Conservation (phyloP, 352 stramenopile genomes). For the Globisporangium middletonii region DNA sequence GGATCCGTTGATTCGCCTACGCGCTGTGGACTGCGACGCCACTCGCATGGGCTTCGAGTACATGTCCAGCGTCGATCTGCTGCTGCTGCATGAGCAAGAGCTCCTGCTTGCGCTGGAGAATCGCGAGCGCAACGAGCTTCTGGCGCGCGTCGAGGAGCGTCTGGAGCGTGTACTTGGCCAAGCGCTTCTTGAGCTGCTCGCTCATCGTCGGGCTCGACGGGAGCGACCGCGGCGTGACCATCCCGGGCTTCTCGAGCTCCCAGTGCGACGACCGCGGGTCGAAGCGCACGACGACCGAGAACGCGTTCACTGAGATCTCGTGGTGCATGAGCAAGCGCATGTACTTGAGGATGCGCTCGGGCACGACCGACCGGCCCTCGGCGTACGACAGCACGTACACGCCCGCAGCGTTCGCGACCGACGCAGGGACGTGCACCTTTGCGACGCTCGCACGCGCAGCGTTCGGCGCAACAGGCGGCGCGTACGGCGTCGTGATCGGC, state of each 20-base stretch:
- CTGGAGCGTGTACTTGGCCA: conserved; percentile 73
- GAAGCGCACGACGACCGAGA: conserved; percentile 74
- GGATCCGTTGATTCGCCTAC: background rate
- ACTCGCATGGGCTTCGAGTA: background rate
- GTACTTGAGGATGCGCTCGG: conserved; percentile 78
- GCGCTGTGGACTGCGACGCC: conserved; percentile 10
- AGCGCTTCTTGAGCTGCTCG: conserved; percentile 62
- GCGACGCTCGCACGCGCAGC: background rate
- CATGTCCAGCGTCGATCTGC: background rate
- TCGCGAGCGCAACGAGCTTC: conserved; percentile 50
- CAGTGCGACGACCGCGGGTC: conserved; percentile 63
- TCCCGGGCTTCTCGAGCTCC: conserved; percentile 71
- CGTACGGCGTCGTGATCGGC: conserved; percentile 73
- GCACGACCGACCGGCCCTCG: conserved; percentile 63
- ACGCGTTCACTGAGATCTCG: conserved; percentile 79
- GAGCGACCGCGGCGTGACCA: conserved; percentile 72
- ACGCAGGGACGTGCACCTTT: conserved; percentile 6
- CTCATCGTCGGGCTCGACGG: conserved; percentile 70
- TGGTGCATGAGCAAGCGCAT: conserved; percentile 85
- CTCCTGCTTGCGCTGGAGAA: conserved; percentile 30
- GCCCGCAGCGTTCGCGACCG: conserved; percentile 23
- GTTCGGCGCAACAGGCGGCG: conserved; percentile 7
- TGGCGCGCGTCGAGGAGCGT: conserved; percentile 52
- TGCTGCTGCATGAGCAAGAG: conserved; percentile 7
- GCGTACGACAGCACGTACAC: conserved; percentile 79